Evolutionary conservation across 345 rosid species (phyloP).

Genomic region (Rhodomyrtus tomentosa): DNA sequence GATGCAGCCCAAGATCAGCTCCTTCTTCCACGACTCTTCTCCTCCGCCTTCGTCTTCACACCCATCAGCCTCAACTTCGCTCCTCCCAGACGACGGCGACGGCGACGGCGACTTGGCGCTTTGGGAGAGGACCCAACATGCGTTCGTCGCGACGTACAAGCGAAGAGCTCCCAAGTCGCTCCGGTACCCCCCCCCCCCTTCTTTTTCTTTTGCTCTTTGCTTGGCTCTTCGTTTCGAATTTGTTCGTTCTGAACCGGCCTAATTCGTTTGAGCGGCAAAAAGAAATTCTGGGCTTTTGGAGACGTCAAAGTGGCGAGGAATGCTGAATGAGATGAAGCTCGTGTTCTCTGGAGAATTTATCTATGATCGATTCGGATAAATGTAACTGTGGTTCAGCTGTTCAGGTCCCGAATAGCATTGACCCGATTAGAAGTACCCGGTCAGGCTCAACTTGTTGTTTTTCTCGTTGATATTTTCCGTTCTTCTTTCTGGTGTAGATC

Average conservation of each 20-base stretch:
- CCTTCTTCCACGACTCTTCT: constrained; percentile 50
- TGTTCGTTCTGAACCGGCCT: neutral
- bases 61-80: neutral
- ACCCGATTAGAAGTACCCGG: neutral
- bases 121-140: constrained; percentile 29
- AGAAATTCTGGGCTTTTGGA: neutral
- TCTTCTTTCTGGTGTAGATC: neutral
- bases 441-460: neutral
- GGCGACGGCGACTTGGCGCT: constrained; percentile 20
- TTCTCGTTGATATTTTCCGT: neutral
- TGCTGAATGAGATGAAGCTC: neutral
- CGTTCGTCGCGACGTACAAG: constrained; percentile 31
- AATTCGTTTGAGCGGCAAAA: neutral
- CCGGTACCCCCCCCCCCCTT: constrained; percentile 12
- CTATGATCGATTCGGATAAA: neutral
- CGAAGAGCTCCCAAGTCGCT: constrained; percentile 28
- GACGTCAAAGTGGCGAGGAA: neutral
- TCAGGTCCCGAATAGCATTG: neutral
- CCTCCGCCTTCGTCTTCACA: neutral
- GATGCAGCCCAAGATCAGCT: constrained; percentile 71
- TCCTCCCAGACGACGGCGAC: constrained; percentile 1
- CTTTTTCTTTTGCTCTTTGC: neutral
- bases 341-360: neutral
- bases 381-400: no score
- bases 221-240: neutral